phyloP scores from a whole-genome alignment of 1,284 basidiomycete genomes.

The Cystobasidium pallidum region DNA sequence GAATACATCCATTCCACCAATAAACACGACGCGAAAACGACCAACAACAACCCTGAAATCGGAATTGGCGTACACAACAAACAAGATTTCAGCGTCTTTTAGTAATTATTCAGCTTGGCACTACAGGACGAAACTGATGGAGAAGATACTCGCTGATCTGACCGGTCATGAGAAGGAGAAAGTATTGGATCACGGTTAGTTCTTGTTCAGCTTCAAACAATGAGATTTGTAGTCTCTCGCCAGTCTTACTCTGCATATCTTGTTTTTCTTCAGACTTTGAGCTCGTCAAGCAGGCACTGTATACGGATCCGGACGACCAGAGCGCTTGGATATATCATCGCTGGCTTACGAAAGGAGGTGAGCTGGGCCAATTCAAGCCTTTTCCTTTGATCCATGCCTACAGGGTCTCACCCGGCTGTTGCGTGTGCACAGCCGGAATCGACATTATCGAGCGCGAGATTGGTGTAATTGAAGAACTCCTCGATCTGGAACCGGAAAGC shows the following conservation, averaged over 20 bases:
- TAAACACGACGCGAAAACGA: conserved; percentile 49
- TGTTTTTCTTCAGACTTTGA: conserved; percentile 71
- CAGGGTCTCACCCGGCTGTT: too few relatives aligned
- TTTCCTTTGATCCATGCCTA: too few relatives aligned
- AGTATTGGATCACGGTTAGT: conserved; percentile 46
- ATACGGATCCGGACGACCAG: conserved; percentile 94
- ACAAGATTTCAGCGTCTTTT: conserved; percentile 91
- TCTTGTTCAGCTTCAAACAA: background rate
- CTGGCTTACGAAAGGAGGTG: conserved; percentile 83
- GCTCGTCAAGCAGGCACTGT: conserved; percentile 88
- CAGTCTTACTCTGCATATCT: background rate
- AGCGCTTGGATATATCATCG: conserved; percentile 98
- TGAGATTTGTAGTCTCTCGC: background rate
- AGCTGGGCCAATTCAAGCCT: too few relatives aligned
- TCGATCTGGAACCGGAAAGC: conserved; percentile 86
- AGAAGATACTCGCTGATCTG: conserved; percentile 45
- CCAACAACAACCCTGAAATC: conserved; percentile 51
- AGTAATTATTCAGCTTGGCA: conserved; percentile 99
- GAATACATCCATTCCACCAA: conserved; percentile 62
- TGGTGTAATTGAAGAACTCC: conserved; percentile 75
- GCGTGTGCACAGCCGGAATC: conserved; percentile 61
- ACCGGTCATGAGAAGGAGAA: background rate
- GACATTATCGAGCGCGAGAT: conserved; percentile 76
- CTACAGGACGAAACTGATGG: conserved; percentile 82
- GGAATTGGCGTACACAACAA: conserved; percentile 79